These are phyloP conservation scores for Tulasnella sp. DNA, from an alignment of 768 basidiomycete species.

Conservation along the genomic window DNA sequence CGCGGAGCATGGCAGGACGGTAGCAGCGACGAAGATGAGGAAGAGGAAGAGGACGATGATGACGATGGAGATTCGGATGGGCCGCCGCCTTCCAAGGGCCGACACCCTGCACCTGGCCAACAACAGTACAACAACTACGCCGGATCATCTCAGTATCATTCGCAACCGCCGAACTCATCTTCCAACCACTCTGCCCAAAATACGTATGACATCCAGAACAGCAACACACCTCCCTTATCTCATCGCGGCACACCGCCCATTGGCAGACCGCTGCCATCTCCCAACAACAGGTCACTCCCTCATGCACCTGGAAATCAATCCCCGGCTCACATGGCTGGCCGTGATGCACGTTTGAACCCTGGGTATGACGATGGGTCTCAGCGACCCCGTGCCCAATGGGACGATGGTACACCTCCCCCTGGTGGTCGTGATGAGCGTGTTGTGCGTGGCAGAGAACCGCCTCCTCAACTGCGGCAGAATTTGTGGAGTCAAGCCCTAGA, in stretches of 20 bases:
- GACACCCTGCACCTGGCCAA: neutral
- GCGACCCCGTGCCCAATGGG: neutral
- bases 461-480: constrained; percentile 47
- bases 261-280: constrained; percentile 6
- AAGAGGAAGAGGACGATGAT: constrained; percentile 55
- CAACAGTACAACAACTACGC: neutral
- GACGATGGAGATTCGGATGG: constrained; percentile 20
- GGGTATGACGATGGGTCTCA: neutral
- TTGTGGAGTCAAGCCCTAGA: constrained; percentile 90
- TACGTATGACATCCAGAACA: neutral
- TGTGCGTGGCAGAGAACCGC: constrained; percentile 41
- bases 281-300: constrained; percentile 4
- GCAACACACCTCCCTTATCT: constrained; percentile 5
- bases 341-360: neutral
- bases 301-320: constrained; percentile 16
- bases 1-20: constrained; percentile 49
- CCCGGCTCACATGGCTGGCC: neutral
- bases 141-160: constrained; percentile 9
- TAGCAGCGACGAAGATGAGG: constrained; percentile 73
- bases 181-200: too few relatives aligned
- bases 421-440: constrained; percentile 19
- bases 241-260: constrained; percentile 6
- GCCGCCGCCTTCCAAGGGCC: constrained; percentile 1
- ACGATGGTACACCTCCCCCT: neutral
- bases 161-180: neutral